These are phyloP conservation scores for Eucalyptus leucophloia DNA, from an alignment of 345 rosid species.

Conservation along the genomic window DNA sequence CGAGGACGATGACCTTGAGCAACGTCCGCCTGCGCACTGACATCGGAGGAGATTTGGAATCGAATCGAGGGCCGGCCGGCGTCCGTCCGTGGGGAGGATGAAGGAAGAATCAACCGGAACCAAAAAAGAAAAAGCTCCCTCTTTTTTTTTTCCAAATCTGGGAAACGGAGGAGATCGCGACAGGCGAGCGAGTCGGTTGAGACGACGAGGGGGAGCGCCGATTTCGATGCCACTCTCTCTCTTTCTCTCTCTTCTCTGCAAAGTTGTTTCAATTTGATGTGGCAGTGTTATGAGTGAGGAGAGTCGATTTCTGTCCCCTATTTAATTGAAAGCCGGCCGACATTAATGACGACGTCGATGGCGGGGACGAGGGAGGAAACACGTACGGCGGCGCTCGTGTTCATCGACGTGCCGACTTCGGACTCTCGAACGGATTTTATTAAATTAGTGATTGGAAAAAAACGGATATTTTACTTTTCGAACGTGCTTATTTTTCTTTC, in stretches of 20 bases:
- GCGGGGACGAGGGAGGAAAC: fast-evolving
- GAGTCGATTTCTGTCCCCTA: not conserved
- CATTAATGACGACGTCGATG: not conserved
- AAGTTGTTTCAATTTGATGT: not conserved
- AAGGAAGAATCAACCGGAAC: not conserved
- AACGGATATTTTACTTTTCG: not conserved
- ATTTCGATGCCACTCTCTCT: not conserved
- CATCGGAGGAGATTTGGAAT: constrained; percentile 15
- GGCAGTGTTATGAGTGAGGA: not conserved
- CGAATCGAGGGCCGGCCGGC: not conserved
- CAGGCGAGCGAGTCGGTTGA: not conserved
- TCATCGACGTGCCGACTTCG: not conserved
- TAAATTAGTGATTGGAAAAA: not conserved
- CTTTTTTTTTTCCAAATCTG: not conserved
- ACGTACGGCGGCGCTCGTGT: not conserved
- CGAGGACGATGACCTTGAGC: constrained; percentile 98
- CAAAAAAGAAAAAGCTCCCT: not conserved
- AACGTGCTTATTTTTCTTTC: not conserved
- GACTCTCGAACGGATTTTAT: not conserved
- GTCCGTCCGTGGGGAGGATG: not conserved
- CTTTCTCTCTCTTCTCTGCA: not conserved
- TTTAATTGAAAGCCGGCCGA: not conserved
- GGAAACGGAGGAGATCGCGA: not conserved
- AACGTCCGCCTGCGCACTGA: constrained; percentile 79
- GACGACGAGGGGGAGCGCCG: not conserved